Conservation (phyloP, 768 basidiomycete genomes). For the Rhizopogon vinicolor region DNA sequence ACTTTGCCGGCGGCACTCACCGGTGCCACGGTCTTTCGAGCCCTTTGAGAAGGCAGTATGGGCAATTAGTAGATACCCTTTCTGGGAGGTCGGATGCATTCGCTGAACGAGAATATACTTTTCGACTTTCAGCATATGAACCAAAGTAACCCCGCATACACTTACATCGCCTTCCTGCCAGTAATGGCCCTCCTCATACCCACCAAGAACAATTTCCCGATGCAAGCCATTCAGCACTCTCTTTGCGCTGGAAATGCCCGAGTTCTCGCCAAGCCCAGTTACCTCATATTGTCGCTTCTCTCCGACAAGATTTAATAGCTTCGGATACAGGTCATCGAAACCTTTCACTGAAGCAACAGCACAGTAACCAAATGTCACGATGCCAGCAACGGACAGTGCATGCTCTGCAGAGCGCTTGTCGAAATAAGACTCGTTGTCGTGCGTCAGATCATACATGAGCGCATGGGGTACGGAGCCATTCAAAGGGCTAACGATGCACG, state of each 20-base stretch:
- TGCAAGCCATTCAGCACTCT: constrained; percentile 83
- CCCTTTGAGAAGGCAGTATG: constrained; percentile 91
- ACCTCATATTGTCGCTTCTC: constrained; percentile 81
- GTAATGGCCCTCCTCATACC: constrained; percentile 89
- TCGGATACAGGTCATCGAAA: constrained; percentile 96
- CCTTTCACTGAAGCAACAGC: constrained; percentile 95
- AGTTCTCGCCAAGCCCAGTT: constrained; percentile 48
- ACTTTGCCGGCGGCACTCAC: constrained; percentile 38
- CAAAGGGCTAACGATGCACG: constrained; percentile 72
- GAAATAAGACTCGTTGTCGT: constrained; percentile 92
- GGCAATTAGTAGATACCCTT: constrained; percentile 88
- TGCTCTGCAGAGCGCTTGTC: constrained; percentile 94
- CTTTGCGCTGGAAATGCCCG: constrained; percentile 56
- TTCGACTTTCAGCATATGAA: not conserved
- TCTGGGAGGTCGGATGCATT: constrained; percentile 85
- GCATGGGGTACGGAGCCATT: constrained; percentile 90
- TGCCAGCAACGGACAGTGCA: constrained; percentile 87
- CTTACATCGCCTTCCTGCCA: constrained; percentile 94
- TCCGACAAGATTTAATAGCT: constrained; percentile 82
- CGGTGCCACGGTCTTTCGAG: constrained; percentile 71
- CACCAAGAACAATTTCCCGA: constrained; percentile 86
- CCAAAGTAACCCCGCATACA: constrained; percentile 11
- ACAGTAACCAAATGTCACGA: constrained; percentile 86
- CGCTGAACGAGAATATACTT: constrained; percentile 94
- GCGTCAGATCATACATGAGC: constrained; percentile 91